A percentile compares a stretch with the other conserved stretches of the same genome.
These are phyloP conservation scores for Haplographium delicatum DNA, from an alignment of 495 filamentous ascomycete genomes.

Conservation along the genomic window DNA sequence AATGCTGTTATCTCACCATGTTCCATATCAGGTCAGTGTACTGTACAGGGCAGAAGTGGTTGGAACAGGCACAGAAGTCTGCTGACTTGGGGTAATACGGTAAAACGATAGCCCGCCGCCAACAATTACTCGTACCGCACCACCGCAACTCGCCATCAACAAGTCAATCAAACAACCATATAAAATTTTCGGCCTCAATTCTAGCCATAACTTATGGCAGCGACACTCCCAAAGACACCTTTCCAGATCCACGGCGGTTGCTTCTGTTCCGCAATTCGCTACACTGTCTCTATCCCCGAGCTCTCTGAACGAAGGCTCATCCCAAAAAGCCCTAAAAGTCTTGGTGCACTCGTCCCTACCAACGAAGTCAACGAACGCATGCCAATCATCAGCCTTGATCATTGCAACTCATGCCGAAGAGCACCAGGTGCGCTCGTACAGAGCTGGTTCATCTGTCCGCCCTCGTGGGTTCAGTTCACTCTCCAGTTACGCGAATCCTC, in stretches of 20 bases:
- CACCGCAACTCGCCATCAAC: too few species aligned
- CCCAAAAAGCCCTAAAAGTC: neutral
- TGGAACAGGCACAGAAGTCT: too few species aligned
- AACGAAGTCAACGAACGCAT: constrained; percentile 15
- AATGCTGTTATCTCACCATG: too few species aligned
- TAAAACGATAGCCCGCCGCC: too few species aligned
- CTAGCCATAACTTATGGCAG: neutral
- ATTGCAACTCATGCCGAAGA: constrained; percentile 31
- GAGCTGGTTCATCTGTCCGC: constrained; percentile 13
- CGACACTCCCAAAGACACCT: neutral
- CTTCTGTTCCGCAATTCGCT: constrained; percentile 36
- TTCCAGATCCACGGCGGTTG: constrained; percentile 28
- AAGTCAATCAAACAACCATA: neutral
- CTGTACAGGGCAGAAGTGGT: too few species aligned
- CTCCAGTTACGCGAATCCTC: neutral
- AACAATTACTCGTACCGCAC: too few species aligned
- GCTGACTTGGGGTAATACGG: too few species aligned
- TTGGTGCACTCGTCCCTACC: neutral
- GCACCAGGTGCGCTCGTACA: constrained; percentile 22
- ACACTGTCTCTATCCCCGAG: constrained; percentile 29
- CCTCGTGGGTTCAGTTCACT: constrained; percentile 18
- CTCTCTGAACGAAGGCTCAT: constrained; percentile 20
- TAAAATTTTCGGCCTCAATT: neutral
- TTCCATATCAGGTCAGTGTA: too few species aligned
- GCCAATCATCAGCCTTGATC: constrained; percentile 23